Percentiles rank a stretch among this genome's conserved stretches.
Evolutionary conservation across 148 eudicot genomes (phyloP).

Genomic region (Hydrangea macrophylla): DNA sequence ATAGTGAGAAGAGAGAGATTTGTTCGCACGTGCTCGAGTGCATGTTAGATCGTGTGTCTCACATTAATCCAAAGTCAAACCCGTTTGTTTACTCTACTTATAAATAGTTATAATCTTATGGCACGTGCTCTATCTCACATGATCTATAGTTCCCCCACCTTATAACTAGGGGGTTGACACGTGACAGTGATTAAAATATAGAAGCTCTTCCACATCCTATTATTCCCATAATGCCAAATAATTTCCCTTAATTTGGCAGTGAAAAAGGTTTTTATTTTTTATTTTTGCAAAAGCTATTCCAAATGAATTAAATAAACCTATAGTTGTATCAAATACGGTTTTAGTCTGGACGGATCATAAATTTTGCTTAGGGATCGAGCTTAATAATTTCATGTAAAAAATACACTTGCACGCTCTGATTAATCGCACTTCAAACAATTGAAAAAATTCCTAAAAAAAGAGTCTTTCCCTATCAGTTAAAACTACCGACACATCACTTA

Average conservation of each 20-base stretch:
- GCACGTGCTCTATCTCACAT: slow-evolving; percentile 7
- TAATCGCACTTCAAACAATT: too few species aligned
- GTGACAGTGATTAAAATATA: too few species aligned
- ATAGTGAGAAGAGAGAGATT: not conserved
- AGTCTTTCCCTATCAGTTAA: too few species aligned
- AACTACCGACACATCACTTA: too few species aligned
- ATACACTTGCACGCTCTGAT: too few species aligned
- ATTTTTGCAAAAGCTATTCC: not conserved
- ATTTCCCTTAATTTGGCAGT: not conserved
- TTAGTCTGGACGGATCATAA: too few species aligned
- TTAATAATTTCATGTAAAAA: too few species aligned
- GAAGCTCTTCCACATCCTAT: not conserved
- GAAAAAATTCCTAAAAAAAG: too few species aligned
- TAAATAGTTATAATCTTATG: not conserved
- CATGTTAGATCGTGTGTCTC: not conserved
- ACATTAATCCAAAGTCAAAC: not conserved
- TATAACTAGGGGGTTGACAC: too few species aligned
- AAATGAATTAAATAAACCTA: not conserved
- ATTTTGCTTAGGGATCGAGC: too few species aligned
- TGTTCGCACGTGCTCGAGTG: slow-evolving; percentile 23
- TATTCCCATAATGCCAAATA: slow-evolving; percentile 8
- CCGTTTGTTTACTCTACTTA: not conserved
- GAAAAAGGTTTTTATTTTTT: not conserved
- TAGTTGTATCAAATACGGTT: too few species aligned
- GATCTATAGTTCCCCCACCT: not conserved